These are phyloP conservation scores for Chaetothyriales sp. DNA, from an alignment of 2,329 filamentous ascomycete species.

Conservation along the genomic window DNA sequence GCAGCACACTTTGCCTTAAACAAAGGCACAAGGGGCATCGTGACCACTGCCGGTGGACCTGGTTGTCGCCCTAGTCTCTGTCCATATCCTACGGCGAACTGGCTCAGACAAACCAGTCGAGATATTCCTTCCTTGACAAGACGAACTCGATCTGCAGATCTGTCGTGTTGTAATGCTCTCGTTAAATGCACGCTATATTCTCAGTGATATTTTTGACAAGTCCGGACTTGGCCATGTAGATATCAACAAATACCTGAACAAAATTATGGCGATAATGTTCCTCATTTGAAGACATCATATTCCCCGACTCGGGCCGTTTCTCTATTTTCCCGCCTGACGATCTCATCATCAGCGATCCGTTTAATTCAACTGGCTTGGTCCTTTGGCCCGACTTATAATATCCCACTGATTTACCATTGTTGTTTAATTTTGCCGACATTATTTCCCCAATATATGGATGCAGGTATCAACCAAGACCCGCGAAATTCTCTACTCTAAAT, in stretches of 20 bases:
- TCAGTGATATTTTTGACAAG: conserved; percentile 17
- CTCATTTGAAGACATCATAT: conserved; percentile 25
- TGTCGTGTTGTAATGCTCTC: conserved; percentile 25
- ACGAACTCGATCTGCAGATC: conserved; percentile 25
- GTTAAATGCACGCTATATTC: conserved; percentile 26
- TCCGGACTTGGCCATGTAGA: conserved; percentile 5
- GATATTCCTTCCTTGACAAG: conserved; percentile 25
- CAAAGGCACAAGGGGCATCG: conserved; percentile 27
- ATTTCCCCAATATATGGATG: conserved; percentile 20
- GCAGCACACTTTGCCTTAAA: conserved; percentile 22
- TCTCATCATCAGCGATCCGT: conserved; percentile 22
- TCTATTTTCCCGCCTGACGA: conserved; percentile 21
- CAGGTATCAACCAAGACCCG: conserved; percentile 34
- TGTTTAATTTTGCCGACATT: conserved; percentile 31
- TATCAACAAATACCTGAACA: conserved; percentile 24
- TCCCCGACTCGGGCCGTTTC: conserved; percentile 26
- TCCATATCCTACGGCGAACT: conserved; percentile 28
- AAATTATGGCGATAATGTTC: conserved; percentile 25
- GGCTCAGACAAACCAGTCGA: conserved; percentile 27
- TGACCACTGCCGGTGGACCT: conserved; percentile 26
- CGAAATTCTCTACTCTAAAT: conserved; percentile 35
- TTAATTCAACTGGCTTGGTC: conserved; percentile 22
- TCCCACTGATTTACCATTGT: conserved; percentile 27
- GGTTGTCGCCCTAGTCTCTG: conserved; percentile 26
- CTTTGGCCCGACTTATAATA: conserved; percentile 32